Base-by-base conservation (phyloP, 306 rosid species). In the Glycine latifolia region DNA sequence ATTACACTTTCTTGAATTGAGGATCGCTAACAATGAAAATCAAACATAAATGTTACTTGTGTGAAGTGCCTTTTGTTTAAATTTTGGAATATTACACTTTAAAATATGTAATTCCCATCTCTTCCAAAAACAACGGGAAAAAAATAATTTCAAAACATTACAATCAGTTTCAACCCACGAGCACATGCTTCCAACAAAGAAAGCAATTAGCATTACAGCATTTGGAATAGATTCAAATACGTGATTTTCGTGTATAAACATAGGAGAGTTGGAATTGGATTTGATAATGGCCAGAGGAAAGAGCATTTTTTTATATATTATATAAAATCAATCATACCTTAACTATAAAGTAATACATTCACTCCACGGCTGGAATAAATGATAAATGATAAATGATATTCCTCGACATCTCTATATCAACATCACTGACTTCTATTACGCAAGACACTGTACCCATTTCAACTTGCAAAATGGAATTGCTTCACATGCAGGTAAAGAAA, bases 381-480 rank as follows among this genome's bases (percentile, higher is more conserved):
- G 48, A 44, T 44, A 8, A 44, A 44, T 44, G 48, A 44, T 44
- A 8, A 44, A 44, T 9, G 8, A 44, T 44, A 15, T 43, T 15
- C 7, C 3, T 43, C 2, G 4, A 6, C 16, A 7, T 43, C 15
- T 26, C 14, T 43, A 39, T 16, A 58, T 16, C 69, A 53, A 53
- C 49, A 33, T 53, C 31, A 14, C 2, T 31, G 50, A 9, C 49
- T 49, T 55, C 6, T 3, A 54, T 48, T 48, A 11, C 16, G 61
- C 10, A 52, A n/a, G 9, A 33, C 4, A 26, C 5, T 1, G 3
- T 73, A 16, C n/a, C 9, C 0, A 71, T 52, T 50, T n/a, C 49
- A 72, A 48, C 54, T 37, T 65, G 37, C 50, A 10, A 10, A 66
- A 9, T 33, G 74, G 74, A 52, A 66, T 66, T 39, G 66, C 81